Percentiles rank a stretch among this genome's conserved stretches.
phyloP scores from a whole-genome alignment of 768 basidiomycete species.

The Cantharellus anzutake region DNA sequence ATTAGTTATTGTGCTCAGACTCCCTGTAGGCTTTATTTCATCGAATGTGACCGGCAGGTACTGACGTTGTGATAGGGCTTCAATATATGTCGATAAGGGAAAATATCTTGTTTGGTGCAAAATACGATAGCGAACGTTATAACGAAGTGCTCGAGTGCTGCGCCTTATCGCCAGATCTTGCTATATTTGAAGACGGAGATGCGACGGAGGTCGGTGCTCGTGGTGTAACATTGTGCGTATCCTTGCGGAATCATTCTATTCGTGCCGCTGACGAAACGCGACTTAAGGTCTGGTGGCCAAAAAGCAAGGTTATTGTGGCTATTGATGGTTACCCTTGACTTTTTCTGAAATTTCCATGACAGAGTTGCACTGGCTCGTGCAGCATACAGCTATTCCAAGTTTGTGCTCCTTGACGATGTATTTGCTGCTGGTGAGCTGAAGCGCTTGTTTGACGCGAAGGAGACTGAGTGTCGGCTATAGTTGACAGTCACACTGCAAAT shows the following conservation, averaged over 20 bases:
- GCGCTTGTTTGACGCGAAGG: background rate
- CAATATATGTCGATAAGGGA: conserved; percentile 20
- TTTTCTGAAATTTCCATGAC: background rate
- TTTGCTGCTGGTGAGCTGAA: conserved; percentile 7
- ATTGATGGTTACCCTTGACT: background rate
- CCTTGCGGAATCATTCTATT: background rate
- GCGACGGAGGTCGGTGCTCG: conserved; percentile 19
- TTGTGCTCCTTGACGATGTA: conserved; percentile 22
- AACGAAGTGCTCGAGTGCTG: conserved; percentile 21
- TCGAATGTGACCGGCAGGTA: background rate
- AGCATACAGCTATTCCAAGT: conserved; percentile 22
- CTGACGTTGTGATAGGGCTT: conserved; percentile 11
- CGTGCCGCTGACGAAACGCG: conserved; percentile 10
- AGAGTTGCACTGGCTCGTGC: conserved; percentile 17
- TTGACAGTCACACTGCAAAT: conserved; percentile 17
- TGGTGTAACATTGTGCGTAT: conserved; percentile 7
- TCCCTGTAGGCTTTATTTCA: background rate
- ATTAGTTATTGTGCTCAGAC: conserved; percentile 30
- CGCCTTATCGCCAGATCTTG: conserved; percentile 25
- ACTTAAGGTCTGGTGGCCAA: background rate
- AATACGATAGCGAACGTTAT: conserved; percentile 21
- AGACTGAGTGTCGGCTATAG: background rate
- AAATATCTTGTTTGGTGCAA: conserved; percentile 28
- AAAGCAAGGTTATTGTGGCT: background rate
- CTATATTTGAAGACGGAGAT: conserved; percentile 25